A percentile compares a stretch with the other conserved stretches of the same genome.
phyloP scores from a whole-genome alignment of 345 rosid species.

The Eucalyptus regnans region DNA sequence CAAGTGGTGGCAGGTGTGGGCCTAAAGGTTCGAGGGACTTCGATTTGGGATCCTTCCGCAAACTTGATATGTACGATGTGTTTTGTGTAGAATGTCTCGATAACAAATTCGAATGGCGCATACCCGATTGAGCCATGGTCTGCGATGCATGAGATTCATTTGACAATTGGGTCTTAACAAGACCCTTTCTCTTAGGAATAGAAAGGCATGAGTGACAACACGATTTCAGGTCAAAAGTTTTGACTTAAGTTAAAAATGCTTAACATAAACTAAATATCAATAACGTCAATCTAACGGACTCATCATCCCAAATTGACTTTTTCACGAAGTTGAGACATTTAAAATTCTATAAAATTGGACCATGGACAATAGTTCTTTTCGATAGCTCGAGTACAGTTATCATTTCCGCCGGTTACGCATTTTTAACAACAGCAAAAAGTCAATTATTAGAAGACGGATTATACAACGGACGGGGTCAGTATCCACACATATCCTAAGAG shows the following conservation, averaged over 20 bases:
- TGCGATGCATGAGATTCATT: neutral
- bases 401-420: rapidly evolving
- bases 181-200: neutral
- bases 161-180: neutral
- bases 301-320: neutral
- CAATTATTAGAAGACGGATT: neutral
- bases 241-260: neutral
- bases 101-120: neutral
- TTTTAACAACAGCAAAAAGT: neutral
- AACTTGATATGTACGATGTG: neutral
- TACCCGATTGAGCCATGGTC: neutral
- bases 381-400: neutral
- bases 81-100: neutral
- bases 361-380: neutral
- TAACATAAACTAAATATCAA: neutral
- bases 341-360: neutral
- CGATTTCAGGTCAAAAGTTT: neutral
- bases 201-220: neutral
- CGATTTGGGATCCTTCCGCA: neutral
- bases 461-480: rapidly evolving
- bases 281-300: neutral
- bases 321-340: neutral
- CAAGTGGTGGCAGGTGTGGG: neutral
- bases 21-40: neutral
- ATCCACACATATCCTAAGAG: neutral